Evolutionary conservation across 352 stramenopile species (phyloP).

Genomic region (Phytophthora quininea): DNA sequence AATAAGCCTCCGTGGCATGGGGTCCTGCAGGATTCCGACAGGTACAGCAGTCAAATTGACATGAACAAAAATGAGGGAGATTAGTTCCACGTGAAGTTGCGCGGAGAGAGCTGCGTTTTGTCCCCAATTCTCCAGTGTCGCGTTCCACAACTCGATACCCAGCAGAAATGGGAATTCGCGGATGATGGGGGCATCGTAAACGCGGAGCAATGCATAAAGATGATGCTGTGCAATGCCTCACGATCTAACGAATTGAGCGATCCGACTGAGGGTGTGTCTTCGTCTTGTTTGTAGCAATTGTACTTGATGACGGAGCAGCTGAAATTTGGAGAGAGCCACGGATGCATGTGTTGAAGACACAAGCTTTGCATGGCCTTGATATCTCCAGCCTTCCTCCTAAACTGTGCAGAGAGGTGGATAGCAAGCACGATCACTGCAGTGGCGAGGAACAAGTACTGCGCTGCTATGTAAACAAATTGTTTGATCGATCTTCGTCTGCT

Average conservation of each 20-base stretch:
- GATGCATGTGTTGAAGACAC: constrained; percentile 35
- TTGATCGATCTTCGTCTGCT: background rate
- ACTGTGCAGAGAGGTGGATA: constrained; percentile 7
- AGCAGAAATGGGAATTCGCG: too few relatives aligned
- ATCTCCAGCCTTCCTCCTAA: background rate
- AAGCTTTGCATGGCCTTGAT: constrained; percentile 3
- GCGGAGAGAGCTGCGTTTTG: too few relatives aligned
- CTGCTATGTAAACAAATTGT: constrained; percentile 5
- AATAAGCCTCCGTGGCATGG: too few relatives aligned
- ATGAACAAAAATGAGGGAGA: too few relatives aligned
- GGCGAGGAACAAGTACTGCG: constrained; percentile 26
- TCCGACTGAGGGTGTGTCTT: constrained; percentile 3
- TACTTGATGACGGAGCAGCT: constrained; percentile 46
- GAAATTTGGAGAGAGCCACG: constrained; percentile 46
- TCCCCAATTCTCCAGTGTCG: too few relatives aligned
- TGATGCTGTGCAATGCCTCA: constrained; percentile 23
- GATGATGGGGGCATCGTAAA: too few relatives aligned
- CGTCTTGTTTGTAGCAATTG: constrained; percentile 37
- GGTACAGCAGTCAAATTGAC: too few relatives aligned
- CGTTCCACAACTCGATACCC: too few relatives aligned
- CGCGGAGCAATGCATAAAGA: constrained; percentile 50
- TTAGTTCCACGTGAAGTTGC: too few relatives aligned
- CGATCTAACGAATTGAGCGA: constrained; percentile 29
- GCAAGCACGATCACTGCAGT: constrained; percentile 2
- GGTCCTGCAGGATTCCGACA: too few relatives aligned